Percentiles rank a stretch among this genome's conserved stretches.
phyloP scores from a whole-genome alignment of 306 rosid genomes.

The Cicer pinnatifidum region DNA sequence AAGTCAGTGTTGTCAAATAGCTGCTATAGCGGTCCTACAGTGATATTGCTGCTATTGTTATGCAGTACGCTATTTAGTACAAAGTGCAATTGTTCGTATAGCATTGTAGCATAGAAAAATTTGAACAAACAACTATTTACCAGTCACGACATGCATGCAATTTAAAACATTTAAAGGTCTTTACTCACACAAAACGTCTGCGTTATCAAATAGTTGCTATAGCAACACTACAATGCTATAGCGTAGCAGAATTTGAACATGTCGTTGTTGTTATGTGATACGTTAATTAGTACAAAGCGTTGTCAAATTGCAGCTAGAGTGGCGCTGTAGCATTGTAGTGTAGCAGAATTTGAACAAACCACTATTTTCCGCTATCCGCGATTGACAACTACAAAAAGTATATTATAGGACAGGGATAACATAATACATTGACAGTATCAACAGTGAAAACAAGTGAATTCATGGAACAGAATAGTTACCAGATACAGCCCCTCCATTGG shows the following conservation, averaged over 20 bases:
- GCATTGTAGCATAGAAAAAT: too few species aligned
- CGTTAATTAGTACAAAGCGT: background rate
- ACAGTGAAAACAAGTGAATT: background rate
- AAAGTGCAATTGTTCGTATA: too few species aligned
- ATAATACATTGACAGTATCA: constrained; percentile 28
- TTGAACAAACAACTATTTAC: too few species aligned
- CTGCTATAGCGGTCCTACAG: too few species aligned
- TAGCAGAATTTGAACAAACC: background rate
- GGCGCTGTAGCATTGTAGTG: background rate
- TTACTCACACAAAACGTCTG: background rate
- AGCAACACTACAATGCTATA: background rate
- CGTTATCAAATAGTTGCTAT: background rate
- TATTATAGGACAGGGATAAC: background rate
- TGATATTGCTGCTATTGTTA: too few species aligned
- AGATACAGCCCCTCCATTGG: constrained; percentile 98
- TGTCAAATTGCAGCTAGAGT: background rate
- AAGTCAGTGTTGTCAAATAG: too few species aligned
- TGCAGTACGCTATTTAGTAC: too few species aligned
- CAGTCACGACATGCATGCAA: background rate
- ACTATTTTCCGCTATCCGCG: background rate
- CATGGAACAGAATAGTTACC: constrained; percentile 52
- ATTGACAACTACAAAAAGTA: background rate
- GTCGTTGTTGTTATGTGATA: background rate
- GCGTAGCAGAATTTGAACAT: background rate
- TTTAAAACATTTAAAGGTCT: background rate